Percentiles rank a stretch among this genome's conserved stretches.
Conservation (phyloP, 805 yeast species). For the Clavispora vitiphila region DNA sequence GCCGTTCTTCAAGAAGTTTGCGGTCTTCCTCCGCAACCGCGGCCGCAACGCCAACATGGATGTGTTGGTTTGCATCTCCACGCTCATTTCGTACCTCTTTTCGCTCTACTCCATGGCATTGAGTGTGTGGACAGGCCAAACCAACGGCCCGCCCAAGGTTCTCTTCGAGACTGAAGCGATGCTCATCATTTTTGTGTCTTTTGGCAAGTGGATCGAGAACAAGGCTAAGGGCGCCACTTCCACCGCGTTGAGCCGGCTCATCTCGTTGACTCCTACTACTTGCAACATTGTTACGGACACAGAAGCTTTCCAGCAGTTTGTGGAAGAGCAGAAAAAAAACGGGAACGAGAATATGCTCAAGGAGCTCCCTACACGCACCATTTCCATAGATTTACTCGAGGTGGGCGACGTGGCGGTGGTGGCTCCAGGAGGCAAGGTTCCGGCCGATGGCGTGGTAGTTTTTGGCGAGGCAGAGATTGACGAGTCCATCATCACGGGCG, state of each 20-base stretch:
- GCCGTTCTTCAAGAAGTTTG: slow-evolving; percentile 61
- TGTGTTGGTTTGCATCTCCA: slow-evolving; percentile 77
- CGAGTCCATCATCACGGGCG: slow-evolving; percentile 91
- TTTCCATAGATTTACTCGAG: slow-evolving; percentile 78
- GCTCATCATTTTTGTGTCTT: slow-evolving; percentile 75
- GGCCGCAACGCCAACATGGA: slow-evolving; percentile 78
- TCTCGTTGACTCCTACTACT: slow-evolving; percentile 73
- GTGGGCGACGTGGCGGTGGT: slow-evolving; percentile 70
- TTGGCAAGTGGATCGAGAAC: slow-evolving; percentile 90
- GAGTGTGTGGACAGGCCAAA: slow-evolving; percentile 39
- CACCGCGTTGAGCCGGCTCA: slow-evolving; percentile 73
- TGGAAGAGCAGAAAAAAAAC: slow-evolving; percentile 2
- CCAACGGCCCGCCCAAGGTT: slow-evolving; percentile 52
- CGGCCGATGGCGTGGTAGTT: slow-evolving; percentile 84
- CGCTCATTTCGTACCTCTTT: slow-evolving; percentile 70
- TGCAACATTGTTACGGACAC: slow-evolving; percentile 58
- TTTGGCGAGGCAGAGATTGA: slow-evolving; percentile 80
- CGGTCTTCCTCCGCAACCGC: slow-evolving; percentile 59
- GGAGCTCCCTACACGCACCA: slow-evolving; percentile 37
- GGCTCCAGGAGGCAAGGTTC: slow-evolving; percentile 81
- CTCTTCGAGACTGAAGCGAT: slow-evolving; percentile 84
- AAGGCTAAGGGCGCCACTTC: slow-evolving; percentile 93
- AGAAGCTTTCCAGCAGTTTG: slow-evolving; percentile 15
- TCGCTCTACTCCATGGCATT: slow-evolving; percentile 60
- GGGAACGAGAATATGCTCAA: slow-evolving; percentile 8